These are phyloP conservation scores for Trametes maxima DNA, from an alignment of 768 basidiomycete genomes.

Conservation along the genomic window DNA sequence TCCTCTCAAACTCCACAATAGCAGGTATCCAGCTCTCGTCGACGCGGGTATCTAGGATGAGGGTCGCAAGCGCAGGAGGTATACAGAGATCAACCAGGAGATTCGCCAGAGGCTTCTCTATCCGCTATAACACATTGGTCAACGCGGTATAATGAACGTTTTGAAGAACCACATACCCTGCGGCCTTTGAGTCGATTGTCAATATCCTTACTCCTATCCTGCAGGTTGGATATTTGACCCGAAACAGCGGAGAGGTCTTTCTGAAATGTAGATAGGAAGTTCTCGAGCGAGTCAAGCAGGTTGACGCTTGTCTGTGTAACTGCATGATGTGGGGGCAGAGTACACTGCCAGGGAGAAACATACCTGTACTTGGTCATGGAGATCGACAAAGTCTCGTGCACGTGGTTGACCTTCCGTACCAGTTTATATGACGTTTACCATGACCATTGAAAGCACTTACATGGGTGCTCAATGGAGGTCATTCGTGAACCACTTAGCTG, in stretches of 20 bases:
- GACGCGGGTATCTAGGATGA: slow-evolving; percentile 83
- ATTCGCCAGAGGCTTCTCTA: slow-evolving; percentile 83
- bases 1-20: slow-evolving; percentile 79
- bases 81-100: slow-evolving; percentile 82
- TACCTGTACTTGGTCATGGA: slow-evolving; percentile 93
- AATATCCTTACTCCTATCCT: slow-evolving; percentile 87
- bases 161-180: slow-evolving; percentile 54
- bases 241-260: slow-evolving; percentile 93
- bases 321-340: not conserved
- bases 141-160: not conserved
- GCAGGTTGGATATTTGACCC: slow-evolving; percentile 93
- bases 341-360: not conserved
- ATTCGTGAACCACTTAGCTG: not conserved
- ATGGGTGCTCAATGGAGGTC: slow-evolving; percentile 1
- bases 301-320: slow-evolving; percentile 73
- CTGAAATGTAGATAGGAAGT: slow-evolving; percentile 94
- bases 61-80: slow-evolving; percentile 73
- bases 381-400: slow-evolving; percentile 74
- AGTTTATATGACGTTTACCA: not conserved
- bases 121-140: slow-evolving; percentile 55
- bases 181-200: slow-evolving; percentile 85
- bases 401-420: slow-evolving; percentile 25
- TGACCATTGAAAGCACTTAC: not conserved
- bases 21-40: slow-evolving; percentile 86
- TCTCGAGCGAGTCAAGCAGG: slow-evolving; percentile 84